Base-by-base conservation (phyloP, 1,139 yeast species). In the Suhomyces maxii region DNA sequence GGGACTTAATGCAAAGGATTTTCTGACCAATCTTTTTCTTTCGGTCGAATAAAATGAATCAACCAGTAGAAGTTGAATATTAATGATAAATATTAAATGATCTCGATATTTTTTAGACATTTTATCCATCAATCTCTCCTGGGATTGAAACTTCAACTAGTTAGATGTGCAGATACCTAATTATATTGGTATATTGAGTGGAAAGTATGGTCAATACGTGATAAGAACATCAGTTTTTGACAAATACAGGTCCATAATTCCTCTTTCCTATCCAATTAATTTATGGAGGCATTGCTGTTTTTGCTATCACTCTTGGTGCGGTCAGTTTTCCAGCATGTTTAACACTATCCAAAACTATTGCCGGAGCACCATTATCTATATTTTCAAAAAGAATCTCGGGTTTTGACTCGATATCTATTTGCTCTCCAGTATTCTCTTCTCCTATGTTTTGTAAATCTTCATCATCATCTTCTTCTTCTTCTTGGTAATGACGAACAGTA, bases 301-400 rank as follows among this genome's bases (percentile, higher is more conserved):
- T 62, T 18, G 61, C 60, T 25, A 62, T 45, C 8, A 39, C 42
- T 14, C 26, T 42, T 8, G 46, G 41, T 14, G 35, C 35, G 34
- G 43, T 39, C 28, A 26, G 33, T 8, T 26, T 13, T 8, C 44
- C 40, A 13, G 43, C 37, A 33, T 47, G 43, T 39, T 45, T 36
- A 36, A 57, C 60, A 12, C 64, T 53, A 45, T 72, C 77, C 12
- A 72, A 54, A 12, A 72, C 60, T 8, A 72, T 72, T 0, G 72
- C 76, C 1, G 77, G 77, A 0, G 69, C 71, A 1, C 69, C 71
- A 45, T 63, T 63, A 28, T 60, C 59, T 9, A 69, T 66, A 50
- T 70, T 69, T 54, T 69, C 67, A 50, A 74, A 74, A 32, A 74
- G 56, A 2, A 74, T 59, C 48, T 71, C 69, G 1, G 76, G 75